Evolutionary conservation across 495 filamentous ascomycete species (phyloP), one percentile per base, ranked within the genome.

Genomic region (Achaetomiella virescens): DNA sequence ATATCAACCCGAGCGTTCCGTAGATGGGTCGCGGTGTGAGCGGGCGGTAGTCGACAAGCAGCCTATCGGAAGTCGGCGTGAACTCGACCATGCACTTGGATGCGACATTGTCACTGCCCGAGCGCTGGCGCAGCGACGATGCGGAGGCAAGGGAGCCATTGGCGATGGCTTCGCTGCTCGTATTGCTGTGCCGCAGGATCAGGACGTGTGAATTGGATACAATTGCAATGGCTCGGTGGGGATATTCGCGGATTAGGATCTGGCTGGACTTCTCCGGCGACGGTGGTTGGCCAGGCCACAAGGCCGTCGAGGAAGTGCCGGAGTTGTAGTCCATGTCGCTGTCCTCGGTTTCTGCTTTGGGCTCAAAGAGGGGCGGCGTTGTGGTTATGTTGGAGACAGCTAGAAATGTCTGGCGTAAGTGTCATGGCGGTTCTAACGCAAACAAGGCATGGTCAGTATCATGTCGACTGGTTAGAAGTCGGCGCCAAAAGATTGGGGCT

Each of bases 1-100:
- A 91, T 56, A 97, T 89, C 36, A 98, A 75, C 1, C 93, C 93
- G 50, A 98, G 78, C 2, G 91, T 97, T 29, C 93, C 93, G 61
- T 90, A 82, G 33, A 90, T 88, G n/a, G 84, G 81, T 18, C 82
- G 76, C n/a, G 80, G 74, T 41, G 85, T 86, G 38, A 96, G 67
- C 4, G 84, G 74, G 48, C 84, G 80, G 69, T 90, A 97, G 29
- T 85, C 85, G 54, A 74, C 75, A 33, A 97, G 75, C 51, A 93
- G 79, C 42, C 80, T 75, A 41, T 80, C 72, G n/a, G 80, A 73
- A n/a, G 78, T 64, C 11, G 78, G 73, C 1, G 82, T 75, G 71
- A 97, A 95, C 66, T 97, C 90, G 52, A 97, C 90, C 72, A 92
- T 87, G 72, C 90, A 96, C 55, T 85, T 84, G 20, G 81, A 69